Base-by-base conservation (phyloP, 306 rosid genomes). In the Quercus parvula region DNA sequence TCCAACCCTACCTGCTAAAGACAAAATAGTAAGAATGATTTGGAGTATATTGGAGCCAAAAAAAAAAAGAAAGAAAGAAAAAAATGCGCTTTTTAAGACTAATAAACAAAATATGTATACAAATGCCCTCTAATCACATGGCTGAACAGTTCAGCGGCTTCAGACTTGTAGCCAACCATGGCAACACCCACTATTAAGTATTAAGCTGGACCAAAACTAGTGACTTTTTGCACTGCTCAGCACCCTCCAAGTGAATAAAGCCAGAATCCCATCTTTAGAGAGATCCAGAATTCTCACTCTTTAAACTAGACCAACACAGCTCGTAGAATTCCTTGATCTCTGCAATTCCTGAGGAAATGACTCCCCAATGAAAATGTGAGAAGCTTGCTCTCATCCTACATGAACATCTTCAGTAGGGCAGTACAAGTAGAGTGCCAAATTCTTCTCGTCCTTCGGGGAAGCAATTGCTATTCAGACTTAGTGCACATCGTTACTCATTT, bases 331-430 rank as follows among this genome's bases (percentile, higher is more conserved):
- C 11, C 27, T 33, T n/a, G 8, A 19, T 68, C 72, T n/a, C 72
- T 52, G 78, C 79, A 78, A 64, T 41, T 51, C 46, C 6, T 35
- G 54, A 79, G 46, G 41, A 76, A 68, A 67, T 9, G 30, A 49
- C 70, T 52, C 24, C 33, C 31, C 13, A 22, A 41, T 69, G 35
- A 18, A 66, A 66, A 31, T 24, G 22, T 4, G 3, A 49, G 14
- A 5, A 5, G 77, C 74, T 73, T 73, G 17, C 72, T 35, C 52
- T 67, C 20, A 49, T 18, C 5, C 56, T 63, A 52, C 30, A 12
- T n/a, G 70, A 61, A 52, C 30, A 75, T 75, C 77, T 73, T 49
- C 59, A 41, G 14, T 17, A 61, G 41, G 8, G 74, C 18, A 46
- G 55, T 17, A 54, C 62, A 64, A 59, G 75, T 59, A 69, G 67